Percentiles rank a stretch among this genome's conserved stretches.
Conservation (phyloP, 2,329 filamentous ascomycete genomes). For the Fusarium torulosum region DNA sequence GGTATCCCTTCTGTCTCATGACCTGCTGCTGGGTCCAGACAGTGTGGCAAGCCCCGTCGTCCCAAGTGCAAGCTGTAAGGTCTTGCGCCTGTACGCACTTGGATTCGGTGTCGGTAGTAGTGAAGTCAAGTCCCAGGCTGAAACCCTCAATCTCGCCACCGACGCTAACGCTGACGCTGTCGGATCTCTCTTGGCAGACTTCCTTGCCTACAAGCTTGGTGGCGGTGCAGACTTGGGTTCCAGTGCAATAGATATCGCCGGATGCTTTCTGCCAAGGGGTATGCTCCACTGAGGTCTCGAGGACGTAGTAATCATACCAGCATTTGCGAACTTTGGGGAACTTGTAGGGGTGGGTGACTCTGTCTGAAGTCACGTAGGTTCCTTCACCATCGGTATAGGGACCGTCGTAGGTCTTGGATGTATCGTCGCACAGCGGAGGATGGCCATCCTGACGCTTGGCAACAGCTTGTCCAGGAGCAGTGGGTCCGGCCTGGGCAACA, state of each 20-base stretch:
- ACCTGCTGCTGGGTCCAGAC: conserved; percentile 26
- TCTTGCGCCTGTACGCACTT: conserved; percentile 12
- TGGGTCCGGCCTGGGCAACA: neutral
- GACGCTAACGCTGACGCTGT: neutral
- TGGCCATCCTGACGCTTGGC: neutral
- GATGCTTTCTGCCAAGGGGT: conserved; percentile 18
- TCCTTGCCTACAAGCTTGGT: conserved; percentile 8
- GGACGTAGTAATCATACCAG: conserved; percentile 21
- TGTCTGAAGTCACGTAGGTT: conserved; percentile 15
- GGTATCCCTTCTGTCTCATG: conserved; percentile 9
- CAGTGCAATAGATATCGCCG: conserved; percentile 18
- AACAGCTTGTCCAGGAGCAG: neutral
- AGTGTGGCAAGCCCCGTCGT: conserved; percentile 15
- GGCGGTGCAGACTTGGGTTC: conserved; percentile 3
- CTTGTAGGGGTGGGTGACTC: conserved; percentile 14
- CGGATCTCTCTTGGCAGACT: conserved; percentile 12
- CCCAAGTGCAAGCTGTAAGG: conserved; percentile 9
- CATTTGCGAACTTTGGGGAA: conserved; percentile 20
- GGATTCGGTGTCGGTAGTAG: neutral
- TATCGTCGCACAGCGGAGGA: conserved; percentile 2
- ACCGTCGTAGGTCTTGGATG: neutral
- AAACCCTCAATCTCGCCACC: conserved; percentile 6
- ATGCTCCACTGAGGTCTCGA: conserved; percentile 9
- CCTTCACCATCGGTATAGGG: conserved; percentile 8
- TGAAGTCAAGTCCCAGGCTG: neutral